Conservation (phyloP, 768 basidiomycete species). For the Tylopilus intermedius region DNA sequence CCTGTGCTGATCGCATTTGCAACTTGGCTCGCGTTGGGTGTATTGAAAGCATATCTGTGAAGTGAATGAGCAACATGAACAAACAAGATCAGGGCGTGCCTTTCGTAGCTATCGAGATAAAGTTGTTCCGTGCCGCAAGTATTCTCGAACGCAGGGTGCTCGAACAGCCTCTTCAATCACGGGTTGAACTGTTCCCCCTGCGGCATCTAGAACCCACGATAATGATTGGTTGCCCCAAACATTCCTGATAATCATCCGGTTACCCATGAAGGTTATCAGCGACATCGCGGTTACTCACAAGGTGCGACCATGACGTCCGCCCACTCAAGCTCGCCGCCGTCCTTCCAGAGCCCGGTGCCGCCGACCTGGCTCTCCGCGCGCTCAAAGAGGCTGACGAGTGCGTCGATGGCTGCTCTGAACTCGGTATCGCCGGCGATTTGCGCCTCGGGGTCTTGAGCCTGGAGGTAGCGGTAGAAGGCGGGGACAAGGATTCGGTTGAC, state of each 20-base stretch:
- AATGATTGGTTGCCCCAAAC: conserved; percentile 59
- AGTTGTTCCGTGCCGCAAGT: conserved; percentile 67
- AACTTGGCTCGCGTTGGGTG: conserved; percentile 72
- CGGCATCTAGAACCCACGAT: conserved; percentile 61
- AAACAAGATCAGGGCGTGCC: conserved; percentile 33
- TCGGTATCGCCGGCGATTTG: conserved; percentile 53
- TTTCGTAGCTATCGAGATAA: conserved; percentile 69
- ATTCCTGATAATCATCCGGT: conserved; percentile 45
- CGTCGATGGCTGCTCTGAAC: conserved; percentile 47
- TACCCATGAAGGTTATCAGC: too few relatives aligned
- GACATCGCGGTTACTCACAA: conserved; percentile 39
- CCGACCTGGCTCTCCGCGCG: conserved; percentile 44
- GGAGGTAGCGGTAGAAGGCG: conserved; percentile 69
- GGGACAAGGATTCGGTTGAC: conserved; percentile 61
- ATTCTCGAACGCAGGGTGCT: conserved; percentile 56
- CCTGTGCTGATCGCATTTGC: conserved; percentile 74
- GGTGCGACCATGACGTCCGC: conserved; percentile 66
- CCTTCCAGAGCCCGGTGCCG: conserved; percentile 55
- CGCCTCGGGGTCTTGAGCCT: conserved; percentile 54
- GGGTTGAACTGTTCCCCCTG: conserved; percentile 42
- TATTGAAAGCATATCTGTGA: conserved; percentile 67
- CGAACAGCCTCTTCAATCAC: conserved; percentile 52
- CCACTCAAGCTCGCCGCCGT: conserved; percentile 53
- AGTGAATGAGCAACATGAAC: neutral
- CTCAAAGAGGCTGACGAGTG: conserved; percentile 51